Base-by-base conservation (phyloP, 352 stramenopile genomes). In the Globisporangium splendens region DNA sequence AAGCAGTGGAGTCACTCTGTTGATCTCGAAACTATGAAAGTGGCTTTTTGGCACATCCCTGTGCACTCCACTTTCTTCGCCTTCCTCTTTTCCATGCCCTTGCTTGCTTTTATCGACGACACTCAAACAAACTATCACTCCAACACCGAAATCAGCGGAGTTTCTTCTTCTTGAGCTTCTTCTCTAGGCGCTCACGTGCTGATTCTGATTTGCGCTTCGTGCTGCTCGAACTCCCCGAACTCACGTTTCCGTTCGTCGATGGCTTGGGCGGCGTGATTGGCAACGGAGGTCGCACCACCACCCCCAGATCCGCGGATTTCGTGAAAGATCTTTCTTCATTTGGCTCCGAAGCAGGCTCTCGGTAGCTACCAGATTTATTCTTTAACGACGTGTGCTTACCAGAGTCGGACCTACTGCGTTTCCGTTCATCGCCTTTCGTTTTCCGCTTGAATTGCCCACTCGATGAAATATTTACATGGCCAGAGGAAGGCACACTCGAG, bases 151-250 rank as follows among this genome's bases (percentile, higher is more conserved):
- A 39, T 80, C 47, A 82, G 41, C 70, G 71, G 31, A 69, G 59
- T 54, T 88, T 88, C 54, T 73, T 84, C 35, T 83, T 83, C 68
- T 89, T 93, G 35, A 93, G 74, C 59, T 93, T 93, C 55, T 93
- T 93, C 50, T 77, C 79, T 54, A 93, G 59, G 1, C 83, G 81
- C 54, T 88, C 81, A 17, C 83, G 79, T 7, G 75, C 81, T 14
- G 80, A 90, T 15, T 66, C 63, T 2, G 73, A 67, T 61, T 82
- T 89, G 50, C 83, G 75, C 60, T 91, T 31, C 24, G 24, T 31
- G 24, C 24, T 31, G 24, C 24, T 31, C 24, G 24, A 31, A 31
- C 24, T 31, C 5, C 24, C 24, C 24, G 24, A 31, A 31, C 24
- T 31, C 24, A 31, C 5, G 24, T 31, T 31, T 31, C 24, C 24